phyloP scores from a whole-genome alignment of 345 rosid genomes.

The Mangifera indica region DNA sequence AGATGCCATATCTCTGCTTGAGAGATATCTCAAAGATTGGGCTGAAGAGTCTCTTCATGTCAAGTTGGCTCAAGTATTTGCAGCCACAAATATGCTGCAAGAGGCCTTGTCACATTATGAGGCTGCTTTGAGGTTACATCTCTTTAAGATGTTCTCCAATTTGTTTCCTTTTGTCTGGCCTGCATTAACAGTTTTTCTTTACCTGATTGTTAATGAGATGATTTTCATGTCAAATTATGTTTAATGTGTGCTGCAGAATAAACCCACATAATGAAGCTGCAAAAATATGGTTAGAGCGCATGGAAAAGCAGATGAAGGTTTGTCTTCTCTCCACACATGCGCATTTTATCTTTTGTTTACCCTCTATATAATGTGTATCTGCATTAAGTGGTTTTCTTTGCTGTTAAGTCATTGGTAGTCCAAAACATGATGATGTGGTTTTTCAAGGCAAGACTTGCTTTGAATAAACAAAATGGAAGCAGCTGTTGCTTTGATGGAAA shows the following conservation, averaged over 20 bases:
- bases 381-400: not conserved
- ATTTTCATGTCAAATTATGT: constrained; percentile 10
- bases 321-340: constrained; percentile 25
- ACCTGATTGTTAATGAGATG: not conserved
- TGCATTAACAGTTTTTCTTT: constrained; percentile 46
- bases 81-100: constrained; percentile 77
- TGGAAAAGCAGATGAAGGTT: constrained; percentile 99
- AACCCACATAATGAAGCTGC: constrained; percentile 89
- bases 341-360: not conserved
- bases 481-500: no score
- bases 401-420: not conserved
- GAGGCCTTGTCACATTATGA: constrained; percentile 89
- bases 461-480: not conserved
- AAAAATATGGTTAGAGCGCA: constrained; percentile 87
- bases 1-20: constrained; percentile 93
- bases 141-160: not conserved
- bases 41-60: constrained; percentile 97
- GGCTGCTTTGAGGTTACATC: constrained; percentile 73
- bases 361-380: not conserved
- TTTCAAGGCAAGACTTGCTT: not conserved
- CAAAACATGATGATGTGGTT: not conserved
- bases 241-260: constrained; percentile 52
- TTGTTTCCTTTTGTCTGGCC: constrained; percentile 15
- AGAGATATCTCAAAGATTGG: constrained; percentile 95
- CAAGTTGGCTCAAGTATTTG: constrained; percentile 94